These are phyloP conservation scores for Rosa lucieae DNA, from an alignment of 306 rosid species.

Conservation along the genomic window DNA sequence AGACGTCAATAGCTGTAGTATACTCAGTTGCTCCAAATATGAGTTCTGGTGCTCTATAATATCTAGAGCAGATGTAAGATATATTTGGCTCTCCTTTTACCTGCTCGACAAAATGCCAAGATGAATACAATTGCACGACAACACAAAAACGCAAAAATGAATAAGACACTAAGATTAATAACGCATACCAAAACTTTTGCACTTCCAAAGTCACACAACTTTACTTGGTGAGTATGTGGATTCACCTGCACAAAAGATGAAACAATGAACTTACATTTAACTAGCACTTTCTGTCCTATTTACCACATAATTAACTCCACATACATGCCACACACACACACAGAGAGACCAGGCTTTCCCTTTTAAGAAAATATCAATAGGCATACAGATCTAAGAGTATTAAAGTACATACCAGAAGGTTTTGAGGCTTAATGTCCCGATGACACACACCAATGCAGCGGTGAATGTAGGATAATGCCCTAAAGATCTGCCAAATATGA, in stretches of 20 bases:
- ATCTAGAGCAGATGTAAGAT: slow-evolving; percentile 94
- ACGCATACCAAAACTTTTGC: slow-evolving; percentile 91
- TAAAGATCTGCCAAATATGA: slow-evolving; percentile 67
- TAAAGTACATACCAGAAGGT: slow-evolving; percentile 64
- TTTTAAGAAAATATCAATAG: background rate
- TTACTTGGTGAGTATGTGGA: slow-evolving; percentile 98
- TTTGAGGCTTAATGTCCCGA: slow-evolving; percentile 96
- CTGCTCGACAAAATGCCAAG: slow-evolving; percentile 37
- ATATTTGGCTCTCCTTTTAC: slow-evolving; percentile 98
- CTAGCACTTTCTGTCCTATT: background rate
- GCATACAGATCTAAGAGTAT: background rate
- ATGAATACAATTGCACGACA: slow-evolving; percentile 10
- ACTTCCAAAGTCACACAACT: slow-evolving; percentile 94
- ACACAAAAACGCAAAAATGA: background rate
- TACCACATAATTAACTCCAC: background rate
- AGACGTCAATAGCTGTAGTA: slow-evolving; percentile 85
- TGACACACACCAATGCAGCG: slow-evolving; percentile 97
- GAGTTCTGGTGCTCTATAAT: slow-evolving; percentile 96
- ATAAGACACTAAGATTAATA: background rate
- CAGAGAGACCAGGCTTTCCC: background rate
- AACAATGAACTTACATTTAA: slow-evolving; percentile 8
- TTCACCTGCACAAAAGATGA: slow-evolving; percentile 63
- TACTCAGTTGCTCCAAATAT: slow-evolving; percentile 99
- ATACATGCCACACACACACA: background rate
- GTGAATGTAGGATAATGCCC: slow-evolving; percentile 88